Evolutionary conservation across 2,329 filamentous ascomycete genomes (phyloP).

Genomic region (Mycosphaerelloides madeirae): DNA sequence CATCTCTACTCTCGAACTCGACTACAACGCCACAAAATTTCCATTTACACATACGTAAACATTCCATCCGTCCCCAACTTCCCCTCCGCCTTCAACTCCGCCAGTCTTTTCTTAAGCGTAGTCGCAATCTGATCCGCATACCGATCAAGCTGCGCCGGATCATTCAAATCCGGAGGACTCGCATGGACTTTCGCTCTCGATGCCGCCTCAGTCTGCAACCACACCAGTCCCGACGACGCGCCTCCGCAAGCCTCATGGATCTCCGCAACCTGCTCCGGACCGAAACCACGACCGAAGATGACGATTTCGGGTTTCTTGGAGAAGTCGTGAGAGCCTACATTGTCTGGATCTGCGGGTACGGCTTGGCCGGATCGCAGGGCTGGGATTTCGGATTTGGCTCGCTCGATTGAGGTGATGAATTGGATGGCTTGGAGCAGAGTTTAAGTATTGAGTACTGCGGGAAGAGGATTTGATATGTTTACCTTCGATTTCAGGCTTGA

Average conservation of each 20-base stretch:
- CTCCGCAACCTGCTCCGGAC: conserved; percentile 1
- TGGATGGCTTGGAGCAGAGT: conserved; percentile 7
- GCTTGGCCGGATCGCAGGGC: conserved; percentile 5
- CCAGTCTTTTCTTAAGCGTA: conserved; percentile 2
- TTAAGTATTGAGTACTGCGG: neutral
- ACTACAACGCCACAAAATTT: neutral
- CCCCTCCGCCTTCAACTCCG: conserved; percentile 3
- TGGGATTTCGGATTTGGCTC: conserved; percentile 11
- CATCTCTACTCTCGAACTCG: no score
- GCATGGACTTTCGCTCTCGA: neutral
- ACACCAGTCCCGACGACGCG: neutral
- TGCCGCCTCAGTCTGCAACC: conserved; percentile 2
- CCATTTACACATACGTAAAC: neutral
- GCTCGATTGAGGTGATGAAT: conserved; percentile 10
- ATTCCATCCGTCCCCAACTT: conserved; percentile 5
- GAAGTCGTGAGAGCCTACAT: conserved; percentile 12
- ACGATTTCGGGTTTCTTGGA: conserved; percentile 4
- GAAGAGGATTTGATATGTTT: neutral
- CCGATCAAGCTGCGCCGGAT: conserved; percentile 1
- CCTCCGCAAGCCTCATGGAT: conserved; percentile 8
- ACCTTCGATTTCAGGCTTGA: conserved; percentile 3
- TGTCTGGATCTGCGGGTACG: conserved; percentile 7
- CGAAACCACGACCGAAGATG: conserved; percentile 8
- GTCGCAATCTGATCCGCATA: conserved; percentile 7
- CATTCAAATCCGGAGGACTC: conserved; percentile 3